Base-by-base conservation (phyloP, 331 rosid genomes). In the Saraca asoca region DNA sequence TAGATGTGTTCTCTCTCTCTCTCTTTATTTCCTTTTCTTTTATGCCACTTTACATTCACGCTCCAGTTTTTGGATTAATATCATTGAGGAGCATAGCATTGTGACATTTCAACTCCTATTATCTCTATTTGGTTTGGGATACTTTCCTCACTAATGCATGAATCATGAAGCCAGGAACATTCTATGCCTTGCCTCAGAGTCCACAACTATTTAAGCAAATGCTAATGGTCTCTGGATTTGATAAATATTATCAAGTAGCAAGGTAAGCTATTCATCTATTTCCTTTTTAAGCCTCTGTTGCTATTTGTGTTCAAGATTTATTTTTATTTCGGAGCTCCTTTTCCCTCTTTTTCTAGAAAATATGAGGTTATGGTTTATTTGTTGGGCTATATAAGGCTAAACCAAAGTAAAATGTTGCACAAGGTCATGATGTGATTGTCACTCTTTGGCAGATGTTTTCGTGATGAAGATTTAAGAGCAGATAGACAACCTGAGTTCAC, bases 401-500 rank as follows among this genome's bases (percentile, higher is more conserved):
- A 61, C 57, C 19, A 56, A 24, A 24, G 53, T 17, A 19, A 59
- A 29, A 35, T 17, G 12, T 58, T 37, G 18, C 56, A 46, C 31
- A 29, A 20, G 31, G 46, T 33, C 41, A n/a, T 63, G 62, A 53
- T 65, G 71, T 46, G 31, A 49, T 63, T n/a, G 6, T 45, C 57
- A 41, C 51, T 46, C 69, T 12, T 52, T 76, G 68, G 63, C 70
- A 90, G 98, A 73, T 93, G 97, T 79, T 93, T 93, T 58, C 88
- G 96, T 14, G 96, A 94, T 81, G 98, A 94, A 86, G 97, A 94
- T 79, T 80, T 90, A 58, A 81, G 98, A 80, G 96, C 98, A 55
- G 98, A 94, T 61, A 84, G 98, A 74, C 97, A 90, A 62, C 98
- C 98, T 19, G 98, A 94, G 74, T 94, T 94, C 81, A 94, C 97